Evolutionary conservation across 352 stramenopile genomes (phyloP).

Genomic region (Phytophthora multivora): DNA sequence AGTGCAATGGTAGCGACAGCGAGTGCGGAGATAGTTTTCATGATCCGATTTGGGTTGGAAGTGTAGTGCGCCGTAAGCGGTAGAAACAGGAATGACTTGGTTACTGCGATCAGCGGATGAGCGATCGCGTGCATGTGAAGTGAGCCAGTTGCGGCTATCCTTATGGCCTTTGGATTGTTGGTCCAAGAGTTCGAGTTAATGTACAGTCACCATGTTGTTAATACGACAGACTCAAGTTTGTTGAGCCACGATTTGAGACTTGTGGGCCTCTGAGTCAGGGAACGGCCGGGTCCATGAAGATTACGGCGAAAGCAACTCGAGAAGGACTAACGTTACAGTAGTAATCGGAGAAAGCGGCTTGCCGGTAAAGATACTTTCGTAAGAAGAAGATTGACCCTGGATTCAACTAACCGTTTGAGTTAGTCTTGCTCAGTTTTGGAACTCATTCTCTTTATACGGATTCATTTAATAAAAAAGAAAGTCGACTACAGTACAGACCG

Average conservation of each 20-base stretch:
- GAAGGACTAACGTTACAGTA: no score
- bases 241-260: constrained; percentile 10
- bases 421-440: no score
- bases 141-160: constrained; percentile 3
- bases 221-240: not conserved
- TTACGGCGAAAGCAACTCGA: not conserved
- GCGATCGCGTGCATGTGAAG: constrained; percentile 4
- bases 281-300: not conserved
- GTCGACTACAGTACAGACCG: no score
- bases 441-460: no score
- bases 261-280: not conserved
- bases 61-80: not conserved
- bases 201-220: not conserved
- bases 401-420: no score
- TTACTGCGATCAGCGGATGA: not conserved
- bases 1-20: not conserved
- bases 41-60: not conserved
- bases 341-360: not conserved
- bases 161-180: not conserved
- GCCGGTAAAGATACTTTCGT: no score
- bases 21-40: constrained; percentile 2
- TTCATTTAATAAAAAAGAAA: no score
- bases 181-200: not conserved
- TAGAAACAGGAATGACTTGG: not conserved
- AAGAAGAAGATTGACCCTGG: no score